Evolutionary conservation across 2,329 filamentous ascomycete genomes (phyloP), one percentile per base, ranked within the genome.

Genomic region (Cytospora piceicola): DNA sequence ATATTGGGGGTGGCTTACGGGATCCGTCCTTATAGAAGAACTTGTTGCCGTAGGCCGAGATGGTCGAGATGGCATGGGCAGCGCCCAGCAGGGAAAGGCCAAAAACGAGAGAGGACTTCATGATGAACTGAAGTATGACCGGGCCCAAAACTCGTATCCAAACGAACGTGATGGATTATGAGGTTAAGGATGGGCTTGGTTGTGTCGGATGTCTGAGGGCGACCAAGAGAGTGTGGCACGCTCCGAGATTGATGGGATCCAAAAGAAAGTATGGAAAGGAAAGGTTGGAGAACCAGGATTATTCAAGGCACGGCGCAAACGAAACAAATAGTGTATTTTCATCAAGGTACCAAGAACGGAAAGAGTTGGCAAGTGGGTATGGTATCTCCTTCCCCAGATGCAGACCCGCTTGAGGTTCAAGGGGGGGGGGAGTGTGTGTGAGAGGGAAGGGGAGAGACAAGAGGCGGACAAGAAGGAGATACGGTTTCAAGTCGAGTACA

Each of bases 11-110:
- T 22, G n/a, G 46, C 75, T 96, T 92, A 36, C 88, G 83, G 69
- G 92, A 92, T 75, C 94, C 87, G 72, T 86, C 87, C 71, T 88
- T 64, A 34, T 66, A 88, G 81, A 96, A 96, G 81, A 96, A 93
- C 79, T 96, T 96, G 80, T 89, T 88, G 59, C 92, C 92, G 62
- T 89, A 85, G 24, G 80, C 77, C 60, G 82, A 79, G 66, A 88
- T 80, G 29, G 81, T 79, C 42, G 83, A 77, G 57, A 86, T 69
- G 54, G 74, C 75, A 34, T 75, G 72, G 34, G 71, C 73, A 34
- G 76, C 70, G 70, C 77, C 73, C 67, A 75, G 71, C 15, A 82
- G 69, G 62, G 74, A 75, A 36, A 76, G 72, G 24, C 58, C 39
- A 12, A 77, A 67, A 57, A 76, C 68, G 36, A 69, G 74, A 58